A percentile compares a stretch with the other conserved stretches of the same genome.
Evolutionary conservation across 257 asterid genomes (phyloP).

Genomic region (Ocimum tenuiflorum): DNA sequence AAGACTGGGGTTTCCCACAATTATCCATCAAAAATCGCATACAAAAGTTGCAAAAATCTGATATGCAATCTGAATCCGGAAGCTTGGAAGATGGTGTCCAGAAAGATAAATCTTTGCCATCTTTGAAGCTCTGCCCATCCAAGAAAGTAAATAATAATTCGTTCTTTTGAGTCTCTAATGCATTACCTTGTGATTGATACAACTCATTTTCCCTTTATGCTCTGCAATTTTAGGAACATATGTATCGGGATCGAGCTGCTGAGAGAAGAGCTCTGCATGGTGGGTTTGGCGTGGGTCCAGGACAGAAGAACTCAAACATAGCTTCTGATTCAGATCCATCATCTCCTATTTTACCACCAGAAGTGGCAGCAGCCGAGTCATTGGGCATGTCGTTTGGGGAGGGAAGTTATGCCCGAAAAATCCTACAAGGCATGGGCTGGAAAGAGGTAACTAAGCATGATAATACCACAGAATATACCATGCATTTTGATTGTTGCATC

Average conservation of each 20-base stretch:
- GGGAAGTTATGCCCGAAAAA: slow-evolving; percentile 80
- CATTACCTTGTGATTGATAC: background rate
- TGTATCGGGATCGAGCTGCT: slow-evolving; percentile 91
- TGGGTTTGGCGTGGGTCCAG: slow-evolving; percentile 89
- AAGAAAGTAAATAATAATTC: slow-evolving; percentile 35
- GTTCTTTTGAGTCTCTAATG: background rate
- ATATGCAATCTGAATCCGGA: slow-evolving; percentile 34
- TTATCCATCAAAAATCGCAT: slow-evolving; percentile 33
- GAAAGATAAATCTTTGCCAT: slow-evolving; percentile 28
- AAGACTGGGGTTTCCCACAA: slow-evolving; percentile 77
- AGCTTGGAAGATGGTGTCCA: slow-evolving; percentile 24
- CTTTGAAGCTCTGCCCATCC: slow-evolving; percentile 25
- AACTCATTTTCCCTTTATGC: background rate
- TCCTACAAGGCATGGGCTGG: slow-evolving; percentile 95
- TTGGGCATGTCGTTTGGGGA: slow-evolving; percentile 65
- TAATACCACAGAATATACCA: background rate
- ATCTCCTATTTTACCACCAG: slow-evolving; percentile 39
- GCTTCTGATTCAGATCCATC: slow-evolving; percentile 38
- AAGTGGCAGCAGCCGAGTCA: slow-evolving; percentile 72
- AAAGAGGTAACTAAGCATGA: slow-evolving; percentile 63
- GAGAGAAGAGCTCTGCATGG: slow-evolving; percentile 92
- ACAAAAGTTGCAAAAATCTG: slow-evolving; percentile 26
- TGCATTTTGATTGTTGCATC: background rate
- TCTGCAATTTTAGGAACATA: slow-evolving; percentile 32
- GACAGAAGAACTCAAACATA: slow-evolving; percentile 53